Evolutionary conservation across 768 basidiomycete genomes (phyloP).

Genomic region (Suillus variegatus): DNA sequence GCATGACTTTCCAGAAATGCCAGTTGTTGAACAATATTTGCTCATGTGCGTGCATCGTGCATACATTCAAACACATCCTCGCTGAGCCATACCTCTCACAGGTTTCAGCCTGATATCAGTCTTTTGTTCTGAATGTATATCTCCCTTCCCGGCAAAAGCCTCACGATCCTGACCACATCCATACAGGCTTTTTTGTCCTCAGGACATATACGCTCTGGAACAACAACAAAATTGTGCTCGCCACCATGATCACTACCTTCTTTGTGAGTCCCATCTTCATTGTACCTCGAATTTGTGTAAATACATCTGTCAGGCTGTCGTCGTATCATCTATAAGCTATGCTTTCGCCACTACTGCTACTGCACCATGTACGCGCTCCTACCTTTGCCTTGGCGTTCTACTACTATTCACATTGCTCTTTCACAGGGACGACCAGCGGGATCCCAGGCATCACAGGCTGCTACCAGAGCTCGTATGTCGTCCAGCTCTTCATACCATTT

Average conservation of each 20-base stretch:
- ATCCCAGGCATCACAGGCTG: not conserved
- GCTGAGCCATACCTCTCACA: not conserved
- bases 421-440: not conserved
- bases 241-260: not conserved
- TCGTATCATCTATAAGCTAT: not conserved
- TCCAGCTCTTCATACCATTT: not conserved
- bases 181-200: not conserved
- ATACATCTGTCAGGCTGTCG: not conserved
- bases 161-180: not conserved
- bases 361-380: not conserved
- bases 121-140: slow-evolving; percentile 1
- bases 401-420: not conserved
- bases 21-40: not conserved
- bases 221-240: not conserved
- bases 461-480: not conserved
- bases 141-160: not conserved
- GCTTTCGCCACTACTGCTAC: not conserved
- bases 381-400: not conserved
- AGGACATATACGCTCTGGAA: slow-evolving; percentile 5
- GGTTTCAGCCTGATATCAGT: slow-evolving; percentile 4
- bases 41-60: not conserved
- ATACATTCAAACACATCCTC: not conserved
- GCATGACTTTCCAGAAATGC: not conserved
- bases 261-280: not conserved
- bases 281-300: not conserved